A percentile compares a stretch with the other conserved stretches of the same genome.
These are phyloP conservation scores for Agaricus bisporus DNA, from an alignment of 768 basidiomycete genomes.

Conservation along the genomic window DNA sequence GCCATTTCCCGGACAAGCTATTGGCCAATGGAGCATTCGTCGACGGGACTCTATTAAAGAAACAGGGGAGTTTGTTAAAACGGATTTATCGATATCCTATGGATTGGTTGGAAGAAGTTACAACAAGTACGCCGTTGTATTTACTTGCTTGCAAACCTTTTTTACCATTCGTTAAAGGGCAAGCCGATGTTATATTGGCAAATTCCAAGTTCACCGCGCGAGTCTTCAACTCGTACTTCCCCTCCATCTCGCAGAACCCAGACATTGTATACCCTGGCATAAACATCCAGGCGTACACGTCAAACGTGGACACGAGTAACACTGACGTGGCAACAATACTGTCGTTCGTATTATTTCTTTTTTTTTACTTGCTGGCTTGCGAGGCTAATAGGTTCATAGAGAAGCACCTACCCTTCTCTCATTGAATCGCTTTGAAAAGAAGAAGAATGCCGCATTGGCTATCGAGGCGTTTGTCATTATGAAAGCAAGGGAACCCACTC, in stretches of 20 bases:
- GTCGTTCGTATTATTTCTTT: conserved; percentile 43
- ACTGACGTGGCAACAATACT: conserved; percentile 46
- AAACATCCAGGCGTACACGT: conserved; percentile 69
- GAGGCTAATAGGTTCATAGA: conserved; percentile 23
- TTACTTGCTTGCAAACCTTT: background rate
- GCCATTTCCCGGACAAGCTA: conserved; percentile 96
- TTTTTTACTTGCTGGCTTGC: background rate
- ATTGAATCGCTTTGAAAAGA: conserved; percentile 91
- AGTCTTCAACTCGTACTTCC: conserved; percentile 73
- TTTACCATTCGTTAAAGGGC: conserved; percentile 40
- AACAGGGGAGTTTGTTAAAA: conserved; percentile 50
- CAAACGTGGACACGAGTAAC: conserved; percentile 32
- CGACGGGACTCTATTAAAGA: conserved; percentile 41
- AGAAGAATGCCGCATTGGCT: conserved; percentile 87
- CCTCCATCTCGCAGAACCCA: conserved; percentile 54
- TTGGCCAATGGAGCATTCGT: conserved; percentile 67
- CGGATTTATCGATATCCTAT: conserved; percentile 80
- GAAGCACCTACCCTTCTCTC: conserved; percentile 74
- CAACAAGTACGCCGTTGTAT: conserved; percentile 59
- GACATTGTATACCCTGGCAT: conserved; percentile 95
- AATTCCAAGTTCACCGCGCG: conserved; percentile 90
- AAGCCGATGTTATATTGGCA: conserved; percentile 85
- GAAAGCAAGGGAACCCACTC: conserved; percentile 19
- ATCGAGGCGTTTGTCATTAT: conserved; percentile 69
- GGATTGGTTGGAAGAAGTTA: conserved; percentile 85